Base-by-base conservation (phyloP, 352 stramenopile species). In the Elongisporangium prolatum region DNA sequence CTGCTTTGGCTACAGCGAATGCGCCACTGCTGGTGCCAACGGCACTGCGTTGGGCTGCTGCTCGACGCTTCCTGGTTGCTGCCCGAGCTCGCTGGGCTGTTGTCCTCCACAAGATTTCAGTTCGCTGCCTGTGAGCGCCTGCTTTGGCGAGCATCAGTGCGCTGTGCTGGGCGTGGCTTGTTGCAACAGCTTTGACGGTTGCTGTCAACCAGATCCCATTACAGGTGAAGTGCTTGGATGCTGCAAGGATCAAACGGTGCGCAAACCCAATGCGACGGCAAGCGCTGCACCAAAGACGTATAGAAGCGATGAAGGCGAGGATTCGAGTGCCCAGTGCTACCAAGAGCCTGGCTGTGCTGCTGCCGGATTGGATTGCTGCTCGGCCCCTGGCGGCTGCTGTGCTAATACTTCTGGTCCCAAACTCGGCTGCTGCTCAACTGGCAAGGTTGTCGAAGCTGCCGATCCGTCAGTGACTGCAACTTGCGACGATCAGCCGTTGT, bases 181-280 rank as follows among this genome's bases (percentile, higher is more conserved):
- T 64, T 92, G 82, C 59, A 87, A 84, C 60, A 80, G 63, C 16
- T 74, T 82, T n/a, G 75, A 89, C 49, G 82, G 82, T 20, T 92
- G 82, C 66, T 91, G 81, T 52, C 65, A 79, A 25, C 75, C 76
- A 7, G 65, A 88, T 53, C 72, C 76, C 3, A 50, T 79, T 24
- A 80, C 66, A 0, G 75, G 74, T 6, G 48, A 21, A 2, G 74
- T 88, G 50, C 64, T 89, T 22, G 75, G 74, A 21, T 91, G 81
- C 65, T 91, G 81, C 65, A 85, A 84, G 68, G 72, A 86, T 47
- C 73, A 82, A 50, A 68, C 56, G 37, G 77, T 68, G 9, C 63
- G 65, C 52, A 82, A 75, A 16, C 52, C 59, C 49, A 34, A 56
- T 24, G 57, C 63, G 40, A 50, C 63, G 9, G 58, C 65, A 51